phyloP scores from a whole-genome alignment of 768 basidiomycete genomes.

The Naganishia friedmannii region DNA sequence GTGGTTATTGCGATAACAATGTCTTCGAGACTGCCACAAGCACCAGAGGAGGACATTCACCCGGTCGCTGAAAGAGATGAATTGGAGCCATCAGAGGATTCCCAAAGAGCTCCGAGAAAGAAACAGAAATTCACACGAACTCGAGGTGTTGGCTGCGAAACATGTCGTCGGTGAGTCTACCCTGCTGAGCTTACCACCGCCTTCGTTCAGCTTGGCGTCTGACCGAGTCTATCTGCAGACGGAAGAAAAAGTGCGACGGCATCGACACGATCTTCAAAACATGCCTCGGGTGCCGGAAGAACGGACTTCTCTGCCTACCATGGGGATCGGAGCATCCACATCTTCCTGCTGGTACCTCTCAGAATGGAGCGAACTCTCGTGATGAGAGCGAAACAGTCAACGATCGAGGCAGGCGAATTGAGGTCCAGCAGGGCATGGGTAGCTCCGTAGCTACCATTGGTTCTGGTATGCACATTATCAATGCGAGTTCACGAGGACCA shows the following conservation, averaged over 20 bases:
- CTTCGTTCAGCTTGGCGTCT: too few species aligned
- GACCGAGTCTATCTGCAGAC: neutral
- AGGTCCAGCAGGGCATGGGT: neutral
- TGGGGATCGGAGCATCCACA: conserved; percentile 13
- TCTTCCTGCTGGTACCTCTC: neutral
- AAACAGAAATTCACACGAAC: conserved; percentile 7
- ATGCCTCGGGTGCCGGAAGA: conserved; percentile 21
- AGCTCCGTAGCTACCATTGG: neutral
- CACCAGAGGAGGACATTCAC: neutral
- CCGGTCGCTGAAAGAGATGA: neutral
- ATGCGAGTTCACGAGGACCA: neutral
- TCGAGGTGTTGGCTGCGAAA: conserved; percentile 18
- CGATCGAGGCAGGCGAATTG: neutral
- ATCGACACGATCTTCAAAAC: conserved; percentile 22
- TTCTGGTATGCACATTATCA: neutral
- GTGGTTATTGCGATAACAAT: neutral
- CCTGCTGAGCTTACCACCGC: too few species aligned
- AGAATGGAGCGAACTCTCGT: neutral
- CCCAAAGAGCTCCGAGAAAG: neutral
- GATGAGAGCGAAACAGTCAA: neutral
- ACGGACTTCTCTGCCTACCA: conserved; percentile 7
- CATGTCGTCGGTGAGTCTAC: conserved; percentile 6
- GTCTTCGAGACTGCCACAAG: neutral
- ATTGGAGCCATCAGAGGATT: neutral
- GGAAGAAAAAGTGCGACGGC: conserved; percentile 16